Evolutionary conservation across 208 protist species (phyloP).

Genomic region (Trypanosoma grayi): DNA sequence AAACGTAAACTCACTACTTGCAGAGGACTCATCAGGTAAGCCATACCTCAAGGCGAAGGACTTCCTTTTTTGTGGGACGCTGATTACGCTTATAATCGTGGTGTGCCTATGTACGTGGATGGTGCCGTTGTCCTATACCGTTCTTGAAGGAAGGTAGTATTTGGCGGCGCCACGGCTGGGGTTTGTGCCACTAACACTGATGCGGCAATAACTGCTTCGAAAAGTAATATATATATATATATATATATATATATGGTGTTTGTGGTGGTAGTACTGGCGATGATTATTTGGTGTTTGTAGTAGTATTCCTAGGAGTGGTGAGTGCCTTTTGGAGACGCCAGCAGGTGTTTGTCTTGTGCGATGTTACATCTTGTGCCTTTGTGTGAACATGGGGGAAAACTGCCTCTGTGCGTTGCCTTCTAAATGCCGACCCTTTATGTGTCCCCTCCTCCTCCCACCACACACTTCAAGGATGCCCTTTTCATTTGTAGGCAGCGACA

Average conservation of each 20-base stretch:
- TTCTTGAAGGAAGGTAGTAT: conserved; percentile 26
- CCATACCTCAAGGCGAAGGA: conserved; percentile 89
- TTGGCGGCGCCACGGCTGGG: neutral
- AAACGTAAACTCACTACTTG: conserved; percentile 91
- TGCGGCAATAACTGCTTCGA: neutral
- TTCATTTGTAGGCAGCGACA: too few species aligned
- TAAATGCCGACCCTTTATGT: too few species aligned
- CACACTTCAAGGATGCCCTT: too few species aligned
- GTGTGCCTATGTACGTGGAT: conserved; percentile 80
- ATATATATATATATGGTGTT: neutral
- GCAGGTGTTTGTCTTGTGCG: too few species aligned
- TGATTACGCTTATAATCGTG: conserved; percentile 67
- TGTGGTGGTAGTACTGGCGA: neutral
- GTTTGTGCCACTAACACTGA: neutral
- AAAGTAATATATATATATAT: conserved; percentile 3
- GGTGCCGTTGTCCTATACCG: conserved; percentile 73
- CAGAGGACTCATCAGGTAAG: conserved; percentile 80
- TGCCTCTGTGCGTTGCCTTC: too few species aligned
- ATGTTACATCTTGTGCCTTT: too few species aligned
- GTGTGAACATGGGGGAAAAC: too few species aligned
- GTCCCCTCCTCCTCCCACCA: too few species aligned
- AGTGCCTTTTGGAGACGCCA: too few species aligned
- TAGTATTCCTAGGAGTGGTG: neutral
- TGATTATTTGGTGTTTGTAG: neutral
- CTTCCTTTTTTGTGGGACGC: conserved; percentile 82